Conservation (phyloP, 75 land plant species). For the Pinus tabuliformis region DNA sequence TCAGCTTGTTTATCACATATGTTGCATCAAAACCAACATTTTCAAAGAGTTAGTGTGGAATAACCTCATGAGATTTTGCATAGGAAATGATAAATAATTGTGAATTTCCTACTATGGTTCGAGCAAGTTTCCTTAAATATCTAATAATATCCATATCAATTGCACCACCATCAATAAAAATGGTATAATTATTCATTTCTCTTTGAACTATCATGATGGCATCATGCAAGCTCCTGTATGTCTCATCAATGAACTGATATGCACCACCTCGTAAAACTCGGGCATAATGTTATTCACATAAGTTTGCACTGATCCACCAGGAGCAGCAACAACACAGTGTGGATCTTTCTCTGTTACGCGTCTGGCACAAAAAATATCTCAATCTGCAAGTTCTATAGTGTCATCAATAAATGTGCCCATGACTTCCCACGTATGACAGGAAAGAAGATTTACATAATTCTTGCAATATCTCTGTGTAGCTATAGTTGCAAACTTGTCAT, state of each 20-base stretch:
- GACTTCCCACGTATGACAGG: constrained; percentile 86
- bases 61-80: constrained; percentile 98
- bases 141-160: constrained; percentile 98
- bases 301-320: constrained; percentile 95
- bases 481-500: constrained; percentile 92
- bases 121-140: constrained; percentile 86
- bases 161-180: constrained; percentile 98
- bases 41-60: constrained; percentile 95
- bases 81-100: constrained; percentile 93
- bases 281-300: constrained; percentile 87
- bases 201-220: too few relatives aligned
- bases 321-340: constrained; percentile 90
- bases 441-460: constrained; percentile 82
- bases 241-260: constrained; percentile 99
- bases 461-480: constrained; percentile 91
- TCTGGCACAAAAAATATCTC: constrained; percentile 98
- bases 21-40: constrained; percentile 99
- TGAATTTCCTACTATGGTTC: constrained; percentile 91
- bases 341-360: constrained; percentile 97
- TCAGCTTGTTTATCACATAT: constrained; percentile 93
- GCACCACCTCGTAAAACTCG: constrained; percentile 99
- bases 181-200: constrained; percentile 25
- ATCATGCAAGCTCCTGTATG: constrained; percentile 1
- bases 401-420: constrained; percentile 91
- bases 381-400: constrained; percentile 77